These are phyloP conservation scores for Zygoascus hellenicus DNA, from an alignment of 1,139 yeast genomes.

Conservation along the genomic window DNA sequence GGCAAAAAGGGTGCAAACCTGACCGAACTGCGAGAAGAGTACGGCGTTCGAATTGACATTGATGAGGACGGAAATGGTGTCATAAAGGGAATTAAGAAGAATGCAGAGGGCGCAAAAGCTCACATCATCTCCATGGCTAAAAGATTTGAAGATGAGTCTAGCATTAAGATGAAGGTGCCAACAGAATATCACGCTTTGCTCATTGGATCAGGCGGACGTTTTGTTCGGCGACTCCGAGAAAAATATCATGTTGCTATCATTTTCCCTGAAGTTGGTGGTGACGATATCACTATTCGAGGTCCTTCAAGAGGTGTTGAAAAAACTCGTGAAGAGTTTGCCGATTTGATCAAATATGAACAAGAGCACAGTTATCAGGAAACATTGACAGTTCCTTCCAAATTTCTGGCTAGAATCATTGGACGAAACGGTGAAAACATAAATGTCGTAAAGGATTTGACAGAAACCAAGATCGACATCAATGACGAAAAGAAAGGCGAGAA, in stretches of 20 bases:
- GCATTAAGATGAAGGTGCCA: conserved; percentile 63
- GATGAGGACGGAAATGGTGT: conserved; percentile 51
- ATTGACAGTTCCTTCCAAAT: conserved; percentile 61
- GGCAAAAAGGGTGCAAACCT: conserved; percentile 84
- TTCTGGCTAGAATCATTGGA: conserved; percentile 83
- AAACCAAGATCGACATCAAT: conserved; percentile 63
- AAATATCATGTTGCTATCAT: conserved; percentile 78
- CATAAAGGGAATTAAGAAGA: conserved; percentile 71
- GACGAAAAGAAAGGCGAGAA: conserved; percentile 37
- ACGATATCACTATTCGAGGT: conserved; percentile 78
- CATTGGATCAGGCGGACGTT: conserved; percentile 79
- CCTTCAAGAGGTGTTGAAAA: conserved; percentile 85
- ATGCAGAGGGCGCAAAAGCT: conserved; percentile 68
- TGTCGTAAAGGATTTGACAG: conserved; percentile 74
- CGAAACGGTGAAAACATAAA: conserved; percentile 80
- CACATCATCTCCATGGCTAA: conserved; percentile 56
- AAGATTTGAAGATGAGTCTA: conserved; percentile 77
- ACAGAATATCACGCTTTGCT: conserved; percentile 72
- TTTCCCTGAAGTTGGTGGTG: conserved; percentile 51
- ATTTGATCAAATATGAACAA: conserved; percentile 77
- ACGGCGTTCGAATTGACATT: conserved; percentile 72
- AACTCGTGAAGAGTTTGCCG: conserved; percentile 82
- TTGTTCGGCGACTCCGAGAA: conserved; percentile 80
- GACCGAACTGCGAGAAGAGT: conserved; percentile 66
- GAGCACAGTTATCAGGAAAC: conserved; percentile 72